Conservation (phyloP, 202 grass and related monocot genomes). For the Zoysia matrella region DNA sequence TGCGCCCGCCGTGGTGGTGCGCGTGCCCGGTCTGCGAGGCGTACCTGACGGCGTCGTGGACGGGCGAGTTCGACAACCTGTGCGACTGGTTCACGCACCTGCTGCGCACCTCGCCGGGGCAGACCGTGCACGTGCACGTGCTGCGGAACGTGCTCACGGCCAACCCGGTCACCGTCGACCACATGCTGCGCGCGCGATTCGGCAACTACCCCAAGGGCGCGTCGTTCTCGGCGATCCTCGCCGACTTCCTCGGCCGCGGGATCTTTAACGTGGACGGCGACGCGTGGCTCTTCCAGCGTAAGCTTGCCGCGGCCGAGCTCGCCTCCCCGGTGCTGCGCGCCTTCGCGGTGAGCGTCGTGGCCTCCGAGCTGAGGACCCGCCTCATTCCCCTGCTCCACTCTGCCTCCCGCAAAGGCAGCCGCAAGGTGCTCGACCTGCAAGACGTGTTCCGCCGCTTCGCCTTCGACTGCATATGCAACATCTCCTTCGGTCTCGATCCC, state of each 20-base stretch:
- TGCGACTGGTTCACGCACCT: slow-evolving; percentile 93
- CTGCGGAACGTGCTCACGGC: slow-evolving; percentile 89
- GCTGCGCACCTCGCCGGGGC: slow-evolving; percentile 61
- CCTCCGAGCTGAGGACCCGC: slow-evolving; percentile 57
- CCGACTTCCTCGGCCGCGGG: slow-evolving; percentile 88
- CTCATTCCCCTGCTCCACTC: slow-evolving; percentile 72
- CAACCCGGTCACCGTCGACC: slow-evolving; percentile 74
- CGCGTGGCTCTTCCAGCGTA: slow-evolving; percentile 81
- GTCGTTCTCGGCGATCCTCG: slow-evolving; percentile 82
- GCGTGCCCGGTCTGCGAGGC: slow-evolving; percentile 78
- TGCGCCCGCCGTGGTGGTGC: slow-evolving; percentile 72
- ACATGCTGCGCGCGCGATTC: slow-evolving; percentile 80
- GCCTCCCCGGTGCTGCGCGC: slow-evolving; percentile 48
- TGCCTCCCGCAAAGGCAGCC: slow-evolving; percentile 12
- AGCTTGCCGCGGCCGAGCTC: slow-evolving; percentile 74
- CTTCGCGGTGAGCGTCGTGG: slow-evolving; percentile 54
- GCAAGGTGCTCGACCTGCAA: slow-evolving; percentile 69
- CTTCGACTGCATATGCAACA: slow-evolving; percentile 94
- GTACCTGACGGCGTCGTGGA: slow-evolving; percentile 78
- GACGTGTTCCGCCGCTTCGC: slow-evolving; percentile 86
- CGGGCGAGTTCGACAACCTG: slow-evolving; percentile 70
- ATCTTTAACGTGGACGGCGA: slow-evolving; percentile 95
- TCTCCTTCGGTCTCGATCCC: slow-evolving; percentile 80
- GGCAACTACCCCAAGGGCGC: slow-evolving; percentile 93
- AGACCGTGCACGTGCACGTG: slow-evolving; percentile 81